A percentile compares a stretch with the other conserved stretches of the same genome.
Conservation (phyloP, 805 yeast species). For the Debaryomyces prosopidis region DNA sequence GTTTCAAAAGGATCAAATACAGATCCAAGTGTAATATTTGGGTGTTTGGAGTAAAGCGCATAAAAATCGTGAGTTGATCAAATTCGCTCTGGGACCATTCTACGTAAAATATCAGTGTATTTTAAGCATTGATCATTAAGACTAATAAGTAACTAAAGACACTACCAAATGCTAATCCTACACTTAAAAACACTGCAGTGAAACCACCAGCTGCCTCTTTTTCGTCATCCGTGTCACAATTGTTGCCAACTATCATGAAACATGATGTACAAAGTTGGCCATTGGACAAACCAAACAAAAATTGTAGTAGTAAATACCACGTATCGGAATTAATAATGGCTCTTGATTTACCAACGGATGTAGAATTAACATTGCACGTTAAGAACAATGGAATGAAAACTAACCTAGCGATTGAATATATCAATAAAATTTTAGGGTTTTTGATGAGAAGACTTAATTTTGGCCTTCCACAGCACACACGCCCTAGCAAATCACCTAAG, state of each 20-base stretch:
- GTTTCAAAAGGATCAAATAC: no score
- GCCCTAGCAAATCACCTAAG: constrained; percentile 79
- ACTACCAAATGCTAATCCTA: constrained; percentile 81
- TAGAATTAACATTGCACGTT: constrained; percentile 58
- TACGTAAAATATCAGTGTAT: constrained; percentile 5
- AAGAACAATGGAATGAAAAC: constrained; percentile 71
- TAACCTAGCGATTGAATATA: constrained; percentile 56
- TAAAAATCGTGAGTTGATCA: no score
- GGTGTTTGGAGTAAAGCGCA: no score
- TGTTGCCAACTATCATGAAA: constrained; percentile 71
- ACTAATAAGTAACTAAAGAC: constrained; percentile 71
- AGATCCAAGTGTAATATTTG: no score
- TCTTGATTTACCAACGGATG: constrained; percentile 27
- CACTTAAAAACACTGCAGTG: constrained; percentile 73
- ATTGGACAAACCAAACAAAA: constrained; percentile 80
- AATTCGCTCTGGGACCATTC: no score
- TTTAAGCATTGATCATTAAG: constrained; percentile 18
- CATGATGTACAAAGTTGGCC: constrained; percentile 83
- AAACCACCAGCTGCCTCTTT: constrained; percentile 95
- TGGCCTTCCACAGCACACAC: constrained; percentile 64
- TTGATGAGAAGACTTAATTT: constrained; percentile 33
- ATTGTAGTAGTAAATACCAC: constrained; percentile 68
- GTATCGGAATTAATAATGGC: constrained; percentile 56
- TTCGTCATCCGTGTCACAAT: constrained; percentile 61
- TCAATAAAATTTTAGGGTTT: constrained; percentile 45